Evolutionary conservation across 768 basidiomycete species (phyloP), one percentile per base, ranked within the genome.

Genomic region (Suillus fuscotomentosus): DNA sequence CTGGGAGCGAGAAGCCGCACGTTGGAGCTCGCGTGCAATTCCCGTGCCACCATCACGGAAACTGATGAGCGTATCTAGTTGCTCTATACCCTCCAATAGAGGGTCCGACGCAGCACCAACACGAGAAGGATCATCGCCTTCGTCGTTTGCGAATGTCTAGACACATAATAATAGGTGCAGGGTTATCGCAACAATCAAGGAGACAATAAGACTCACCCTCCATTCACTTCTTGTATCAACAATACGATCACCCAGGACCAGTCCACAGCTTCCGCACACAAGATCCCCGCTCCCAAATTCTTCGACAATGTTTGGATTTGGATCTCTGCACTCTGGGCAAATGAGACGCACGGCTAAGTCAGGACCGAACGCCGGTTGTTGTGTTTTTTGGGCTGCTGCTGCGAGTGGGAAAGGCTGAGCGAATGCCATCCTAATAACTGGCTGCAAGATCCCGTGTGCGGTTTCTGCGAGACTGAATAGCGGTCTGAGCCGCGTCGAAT

Each of bases 81-180:
- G 92, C 72, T 97, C 96, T 71, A 94, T 90, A 45, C 95, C 95
- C 76, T 98, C 95, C 80, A 99, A 83, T 50, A 96, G 80, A 38
- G 96, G 94, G 77, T 98, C 95, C 22, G 90, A 87, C 51, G 95
- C 95, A 62, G 94, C 95, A 80, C 97, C 97, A 70, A 99, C 97
- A 91, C 97, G 97, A 69, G 97, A 99, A 67, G 97, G 97, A 76
- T 99, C 97, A 76, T 98, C 97, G 67, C 97, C 96, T 82, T 99
- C 97, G 71, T 98, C 97, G 75, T 99, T 97, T 69, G 97, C 97
- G 78, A 99, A 99, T 66, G 97, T 99, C 92, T 98, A 81, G n/a
- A 66, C 59, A 60, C 15, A 53, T 63, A 55, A 61, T 13, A 27
- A 71, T 62, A 73, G 67, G 65, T 75, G 69, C 71, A 73, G 68